phyloP scores from a whole-genome alignment of 2,329 filamentous ascomycete species.

The Aspergillus sp. region DNA sequence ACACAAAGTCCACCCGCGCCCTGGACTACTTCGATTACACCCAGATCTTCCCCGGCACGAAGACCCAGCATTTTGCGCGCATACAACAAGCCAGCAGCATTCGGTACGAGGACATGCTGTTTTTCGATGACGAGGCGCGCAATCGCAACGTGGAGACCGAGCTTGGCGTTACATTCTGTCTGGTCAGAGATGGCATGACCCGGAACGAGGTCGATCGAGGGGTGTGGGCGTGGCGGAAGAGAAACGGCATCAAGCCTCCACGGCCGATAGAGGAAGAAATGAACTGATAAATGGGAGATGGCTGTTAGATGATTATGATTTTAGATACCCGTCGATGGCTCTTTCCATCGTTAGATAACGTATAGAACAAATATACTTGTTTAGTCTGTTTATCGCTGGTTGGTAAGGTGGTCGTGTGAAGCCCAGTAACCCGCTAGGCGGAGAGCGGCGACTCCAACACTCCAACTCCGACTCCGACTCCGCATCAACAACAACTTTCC shows the following conservation, averaged over 20 bases:
- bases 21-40: constrained; percentile 56
- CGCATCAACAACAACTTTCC: not conserved
- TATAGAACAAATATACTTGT: no score
- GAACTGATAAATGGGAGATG: not conserved
- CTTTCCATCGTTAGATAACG: not conserved
- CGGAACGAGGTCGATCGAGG: constrained; percentile 76
- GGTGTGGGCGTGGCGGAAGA: constrained; percentile 75
- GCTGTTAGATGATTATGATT: not conserved
- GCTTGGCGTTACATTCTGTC: constrained; percentile 78
- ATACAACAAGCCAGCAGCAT: constrained; percentile 70
- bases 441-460: no score
- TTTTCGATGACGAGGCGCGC: constrained; percentile 88
- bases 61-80: constrained; percentile 79
- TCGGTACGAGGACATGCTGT: constrained; percentile 79
- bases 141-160: constrained; percentile 75
- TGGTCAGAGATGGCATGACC: constrained; percentile 76
- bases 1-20: constrained; percentile 48
- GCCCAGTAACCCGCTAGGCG: no score
- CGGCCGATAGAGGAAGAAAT: not conserved
- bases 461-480: not conserved
- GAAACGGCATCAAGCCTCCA: constrained; percentile 51
- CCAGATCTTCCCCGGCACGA: constrained; percentile 70
- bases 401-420: no score
- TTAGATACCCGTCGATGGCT: not conserved
- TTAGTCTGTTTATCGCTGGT: no score